Percentiles rank a stretch among this genome's conserved stretches.
phyloP scores from a whole-genome alignment of 2,329 filamentous ascomycete genomes.

The Penicillium glabrum region DNA sequence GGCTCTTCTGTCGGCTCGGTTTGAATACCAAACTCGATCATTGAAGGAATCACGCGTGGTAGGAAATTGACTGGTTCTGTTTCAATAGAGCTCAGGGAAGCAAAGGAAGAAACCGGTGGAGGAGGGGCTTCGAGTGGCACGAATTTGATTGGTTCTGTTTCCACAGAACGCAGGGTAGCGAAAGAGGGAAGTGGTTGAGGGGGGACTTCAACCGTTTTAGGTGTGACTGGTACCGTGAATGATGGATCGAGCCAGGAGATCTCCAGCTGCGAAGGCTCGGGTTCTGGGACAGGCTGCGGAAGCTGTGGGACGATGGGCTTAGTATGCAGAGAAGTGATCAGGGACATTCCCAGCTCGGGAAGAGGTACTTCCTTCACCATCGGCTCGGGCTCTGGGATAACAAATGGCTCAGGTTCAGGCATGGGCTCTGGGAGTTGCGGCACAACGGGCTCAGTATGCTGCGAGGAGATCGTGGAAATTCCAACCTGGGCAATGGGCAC shows the following conservation, averaged over 20 bases:
- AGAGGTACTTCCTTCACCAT: not conserved
- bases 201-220: conserved; percentile 18
- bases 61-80: conserved; percentile 45
- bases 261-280: conserved; percentile 22
- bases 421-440: not conserved
- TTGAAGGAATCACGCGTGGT: conserved; percentile 26
- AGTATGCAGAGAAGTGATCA: not conserved
- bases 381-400: conserved; percentile 11
- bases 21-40: conserved; percentile 22
- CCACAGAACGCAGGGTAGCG: conserved; percentile 45
- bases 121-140: conserved; percentile 18
- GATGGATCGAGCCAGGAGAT: conserved; percentile 30
- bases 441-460: conserved; percentile 3
- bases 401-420: conserved; percentile 8
- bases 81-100: conserved; percentile 46
- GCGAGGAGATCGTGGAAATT: not conserved
- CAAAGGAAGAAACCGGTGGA: conserved; percentile 36
- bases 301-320: conserved; percentile 12
- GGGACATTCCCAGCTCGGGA: conserved; percentile 2
- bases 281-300: conserved; percentile 13
- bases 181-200: conserved; percentile 35
- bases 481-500: not conserved
- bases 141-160: conserved; percentile 38
- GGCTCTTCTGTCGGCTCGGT: conserved; percentile 22
- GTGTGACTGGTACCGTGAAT: conserved; percentile 34